Base-by-base conservation (phyloP, 2,329 filamentous ascomycete species). In the Aspergillus carbonarius region DNA sequence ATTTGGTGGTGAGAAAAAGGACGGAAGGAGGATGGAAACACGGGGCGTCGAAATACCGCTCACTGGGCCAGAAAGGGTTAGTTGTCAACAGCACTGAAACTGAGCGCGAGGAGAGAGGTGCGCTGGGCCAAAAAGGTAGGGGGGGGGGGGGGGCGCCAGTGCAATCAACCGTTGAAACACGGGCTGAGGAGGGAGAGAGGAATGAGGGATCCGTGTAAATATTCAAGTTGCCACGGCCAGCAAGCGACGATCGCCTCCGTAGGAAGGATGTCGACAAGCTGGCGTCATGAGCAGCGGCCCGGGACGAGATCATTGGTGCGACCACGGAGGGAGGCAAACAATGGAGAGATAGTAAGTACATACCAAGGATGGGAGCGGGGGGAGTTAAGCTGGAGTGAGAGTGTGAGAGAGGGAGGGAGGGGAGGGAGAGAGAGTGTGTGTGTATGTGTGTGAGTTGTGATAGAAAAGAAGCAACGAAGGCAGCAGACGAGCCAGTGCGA, bases 211-310 rank as follows among this genome's bases (percentile, higher is more conserved):
- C n/a, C 30, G 20, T 54, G 23, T 44, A 42, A 32, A 32, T 32
- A 10, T 32, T 9, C 42, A 34, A 20, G 58, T 68, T 62, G 66
- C 66, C 67, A 71, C 66, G 60, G 23, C 59, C 48, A 60, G 50
- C 60, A 57, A 58, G 42, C 56, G 68, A 67, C 66, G 68, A 72
- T 71, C 69, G 60, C 58, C 60, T 57, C 65, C 68, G 30, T 7
- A 10, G 30, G 30, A 32, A 32, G 30, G 30, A 32, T 32, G 30
- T 32, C 30, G 30, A 32, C 30, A 32, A 32, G 30, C 30, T 32
- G 30, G 7, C 30, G 68, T 72, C 69, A 72, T 71, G 40, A 50
- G 20, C 63, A 60, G 63, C 60, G 63, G 59, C 44, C 40, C 44
- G 42, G 54, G 53, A 54, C 49, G 39, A 47, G 15, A 32, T 48